Evolutionary conservation across 495 filamentous ascomycete genomes (phyloP), one percentile per base, ranked within the genome.

Genomic region (Aspergillus hancockii): DNA sequence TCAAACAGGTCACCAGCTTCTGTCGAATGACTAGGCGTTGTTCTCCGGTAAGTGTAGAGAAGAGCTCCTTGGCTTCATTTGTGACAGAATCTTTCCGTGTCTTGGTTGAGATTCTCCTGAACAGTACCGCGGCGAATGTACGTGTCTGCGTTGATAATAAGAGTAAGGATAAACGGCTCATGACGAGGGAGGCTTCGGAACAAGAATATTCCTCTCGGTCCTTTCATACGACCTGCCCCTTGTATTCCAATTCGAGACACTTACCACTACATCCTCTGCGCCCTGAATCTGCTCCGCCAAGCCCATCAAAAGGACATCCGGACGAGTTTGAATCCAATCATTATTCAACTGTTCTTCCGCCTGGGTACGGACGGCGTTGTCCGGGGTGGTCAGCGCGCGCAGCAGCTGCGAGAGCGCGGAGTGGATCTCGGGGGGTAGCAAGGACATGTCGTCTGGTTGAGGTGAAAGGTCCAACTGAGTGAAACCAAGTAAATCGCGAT

Each of bases 71-170:
- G 54, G 82, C 85, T 36, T 90, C 85, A 45, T 85, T 84, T n/a
- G 81, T 83, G 23, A 81, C 80, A 36, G 85, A 83, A 57, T 85
- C 77, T 77, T 96, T 96, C 54, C 87, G 84, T 38, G 90, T 86
- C 73, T 93, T 95, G 57, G 88, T 90, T 14, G 95, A 85, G 72
- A 97, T 96, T 69, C 92, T 85, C 64, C 95, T 88, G 75, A 99
- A 97, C 57, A 99, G 87, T 28, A 99, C 93, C 41, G 94, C 90
- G 21, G 93, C 85, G 69, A 95, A 98, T 41, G 92, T 87, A 61
- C 94, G 89, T 30, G 85, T 85, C 92, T 97, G 63, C 10, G 8
- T 32, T 30, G 19, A 50, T 54, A 43, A 57, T 63, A 21, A 56
- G 53, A 52, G 46, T 23, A 2, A 16, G 21, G 47, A 16, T 12